Conservation (phyloP, 2,329 filamentous ascomycete genomes). For the Fusarium veterinarium region DNA sequence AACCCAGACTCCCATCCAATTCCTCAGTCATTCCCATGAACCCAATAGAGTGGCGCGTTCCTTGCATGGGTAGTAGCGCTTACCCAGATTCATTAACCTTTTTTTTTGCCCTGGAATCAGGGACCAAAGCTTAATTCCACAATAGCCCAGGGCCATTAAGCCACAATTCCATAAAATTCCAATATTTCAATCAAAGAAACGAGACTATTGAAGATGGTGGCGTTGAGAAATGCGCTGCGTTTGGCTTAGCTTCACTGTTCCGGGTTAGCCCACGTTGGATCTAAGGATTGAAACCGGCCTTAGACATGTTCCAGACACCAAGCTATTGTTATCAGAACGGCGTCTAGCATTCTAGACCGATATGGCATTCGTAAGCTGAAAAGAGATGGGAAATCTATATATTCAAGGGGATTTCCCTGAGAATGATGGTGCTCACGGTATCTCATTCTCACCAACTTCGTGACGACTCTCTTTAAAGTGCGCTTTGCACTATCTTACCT, state of each 20-base stretch:
- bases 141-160: neutral
- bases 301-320: conserved; percentile 15
- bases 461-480: conserved; percentile 6
- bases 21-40: neutral
- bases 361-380: neutral
- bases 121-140: conserved; percentile 18
- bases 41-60: neutral
- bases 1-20: neutral
- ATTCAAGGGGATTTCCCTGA: neutral
- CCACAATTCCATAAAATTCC: conserved; percentile 29
- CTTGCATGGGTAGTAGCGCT: conserved; percentile 6
- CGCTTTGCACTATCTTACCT: neutral
- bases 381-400: conserved; percentile 1
- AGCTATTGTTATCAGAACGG: conserved; percentile 5
- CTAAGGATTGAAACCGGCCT: conserved; percentile 1
- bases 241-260: conserved; percentile 1
- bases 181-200: neutral
- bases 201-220: conserved; percentile 6
- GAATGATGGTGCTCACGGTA: neutral
- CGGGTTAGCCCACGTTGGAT: neutral
- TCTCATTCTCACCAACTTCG: neutral
- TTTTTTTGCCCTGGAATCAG: conserved; percentile 23
- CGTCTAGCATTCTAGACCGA: conserved; percentile 17
- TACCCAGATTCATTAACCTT: neutral
- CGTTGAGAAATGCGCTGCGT: conserved; percentile 4